Percentiles rank a stretch among this genome's conserved stretches.
Evolutionary conservation across 768 basidiomycete genomes (phyloP).

Genomic region (Trametopsis cervina): DNA sequence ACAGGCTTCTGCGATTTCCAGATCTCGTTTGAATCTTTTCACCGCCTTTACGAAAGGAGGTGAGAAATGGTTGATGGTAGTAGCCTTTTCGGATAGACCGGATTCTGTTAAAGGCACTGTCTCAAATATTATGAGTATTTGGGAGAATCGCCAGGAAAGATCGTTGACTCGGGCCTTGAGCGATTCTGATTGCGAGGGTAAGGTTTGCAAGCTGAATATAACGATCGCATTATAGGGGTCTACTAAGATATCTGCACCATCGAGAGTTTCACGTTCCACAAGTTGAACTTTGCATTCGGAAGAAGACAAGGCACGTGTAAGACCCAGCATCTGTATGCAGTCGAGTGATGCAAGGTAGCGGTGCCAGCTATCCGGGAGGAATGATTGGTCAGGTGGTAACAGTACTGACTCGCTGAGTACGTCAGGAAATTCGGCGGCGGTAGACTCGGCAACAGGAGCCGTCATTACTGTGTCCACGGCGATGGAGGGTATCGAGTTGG

Average conservation of each 20-base stretch:
- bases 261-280: conserved; percentile 56
- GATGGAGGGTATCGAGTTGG: background rate
- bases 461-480: background rate
- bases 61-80: conserved; percentile 41
- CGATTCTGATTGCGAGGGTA: conserved; percentile 43
- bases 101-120: conserved; percentile 11
- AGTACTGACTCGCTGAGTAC: too few relatives aligned
- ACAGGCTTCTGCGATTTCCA: conserved; percentile 57
- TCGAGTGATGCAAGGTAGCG: conserved; percentile 65
- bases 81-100: conserved; percentile 4
- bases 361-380: conserved; percentile 38
- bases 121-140: conserved; percentile 53
- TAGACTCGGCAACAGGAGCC: too few relatives aligned
- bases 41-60: conserved; percentile 64
- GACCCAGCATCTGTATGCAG: conserved; percentile 58
- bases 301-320: conserved; percentile 46
- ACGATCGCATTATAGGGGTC: conserved; percentile 56
- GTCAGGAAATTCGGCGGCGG: too few relatives aligned
- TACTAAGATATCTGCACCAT: conserved; percentile 58
- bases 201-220: conserved; percentile 35
- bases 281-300: conserved; percentile 43
- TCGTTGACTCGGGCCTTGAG: conserved; percentile 37
- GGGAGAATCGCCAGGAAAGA: conserved; percentile 57
- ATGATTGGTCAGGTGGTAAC: too few relatives aligned
- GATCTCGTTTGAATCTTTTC: conserved; percentile 56